These are phyloP conservation scores for Fragaria ananassa DNA, from an alignment of 306 rosid species.

Conservation along the genomic window DNA sequence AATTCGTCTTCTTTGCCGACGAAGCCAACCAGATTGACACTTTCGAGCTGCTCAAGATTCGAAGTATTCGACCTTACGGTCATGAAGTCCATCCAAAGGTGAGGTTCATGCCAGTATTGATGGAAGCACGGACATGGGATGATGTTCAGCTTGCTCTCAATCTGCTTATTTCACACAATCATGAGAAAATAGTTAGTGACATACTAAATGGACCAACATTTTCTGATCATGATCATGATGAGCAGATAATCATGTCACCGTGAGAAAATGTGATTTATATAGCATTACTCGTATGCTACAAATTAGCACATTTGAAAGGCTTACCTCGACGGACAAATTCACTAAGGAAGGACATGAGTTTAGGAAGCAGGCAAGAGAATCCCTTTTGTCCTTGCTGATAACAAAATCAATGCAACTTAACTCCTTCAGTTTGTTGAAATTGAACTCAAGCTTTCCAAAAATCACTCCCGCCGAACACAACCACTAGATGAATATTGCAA, in stretches of 20 bases:
- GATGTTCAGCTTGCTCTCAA: slow-evolving; percentile 8
- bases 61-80: slow-evolving; percentile 14
- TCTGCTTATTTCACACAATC: slow-evolving; percentile 7
- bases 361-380: slow-evolving; percentile 30
- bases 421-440: slow-evolving; percentile 21
- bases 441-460: slow-evolving; percentile 19
- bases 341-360: slow-evolving; percentile 18
- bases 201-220: background rate
- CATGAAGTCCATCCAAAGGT: slow-evolving; percentile 28
- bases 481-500: slow-evolving; percentile 17
- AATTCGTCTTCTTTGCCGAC: slow-evolving; percentile 11
- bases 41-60: slow-evolving; percentile 16
- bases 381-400: slow-evolving; percentile 20
- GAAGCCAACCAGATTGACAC: slow-evolving; percentile 13
- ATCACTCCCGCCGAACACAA: slow-evolving; percentile 28
- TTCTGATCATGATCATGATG: background rate
- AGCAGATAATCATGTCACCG: background rate
- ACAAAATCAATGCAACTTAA: slow-evolving; percentile 16
- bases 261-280: background rate
- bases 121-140: slow-evolving; percentile 14
- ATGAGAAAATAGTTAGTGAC: background rate
- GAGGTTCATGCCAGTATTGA: slow-evolving; percentile 31
- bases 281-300: background rate
- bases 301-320: no score
- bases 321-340: slow-evolving; percentile 13